Evolutionary conservation across 2,329 filamentous ascomycete genomes (phyloP).

Genomic region (Microsporum audouinii): DNA sequence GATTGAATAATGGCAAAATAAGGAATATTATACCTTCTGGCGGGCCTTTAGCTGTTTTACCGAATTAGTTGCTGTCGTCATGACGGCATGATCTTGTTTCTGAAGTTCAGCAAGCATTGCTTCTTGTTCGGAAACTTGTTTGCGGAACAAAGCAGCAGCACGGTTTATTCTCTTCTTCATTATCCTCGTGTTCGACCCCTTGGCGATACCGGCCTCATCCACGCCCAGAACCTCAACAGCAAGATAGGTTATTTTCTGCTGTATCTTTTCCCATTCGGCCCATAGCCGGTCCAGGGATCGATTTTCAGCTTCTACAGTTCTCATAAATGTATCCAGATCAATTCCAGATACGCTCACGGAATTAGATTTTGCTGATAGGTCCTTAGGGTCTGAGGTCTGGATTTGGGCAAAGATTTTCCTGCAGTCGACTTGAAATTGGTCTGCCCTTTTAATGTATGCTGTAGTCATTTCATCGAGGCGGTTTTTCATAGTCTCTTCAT

Average conservation of each 20-base stretch:
- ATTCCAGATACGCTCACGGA: background rate
- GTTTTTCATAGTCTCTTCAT: slow-evolving; percentile 6
- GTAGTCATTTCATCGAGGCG: background rate
- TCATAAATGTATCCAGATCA: background rate
- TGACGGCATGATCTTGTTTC: slow-evolving; percentile 7
- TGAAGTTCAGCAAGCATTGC: slow-evolving; percentile 2
- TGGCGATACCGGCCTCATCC: background rate
- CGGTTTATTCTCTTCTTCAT: slow-evolving; percentile 10
- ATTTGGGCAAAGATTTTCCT: background rate
- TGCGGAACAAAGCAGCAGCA: slow-evolving; percentile 5
- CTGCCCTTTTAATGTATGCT: background rate
- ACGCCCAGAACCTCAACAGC: slow-evolving; percentile 14
- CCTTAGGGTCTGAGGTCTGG: background rate
- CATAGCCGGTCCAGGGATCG: slow-evolving; percentile 12
- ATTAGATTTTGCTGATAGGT: background rate
- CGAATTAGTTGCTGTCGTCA: slow-evolving; percentile 5
- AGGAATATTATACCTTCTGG: slow-evolving; percentile 11
- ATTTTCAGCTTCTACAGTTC: slow-evolving; percentile 1
- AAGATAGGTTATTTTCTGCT: slow-evolving; percentile 16
- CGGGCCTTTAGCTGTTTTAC: slow-evolving; percentile 10
- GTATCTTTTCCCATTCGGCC: slow-evolving; percentile 17
- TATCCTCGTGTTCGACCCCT: background rate
- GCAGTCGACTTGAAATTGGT: background rate
- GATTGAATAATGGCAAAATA: background rate
- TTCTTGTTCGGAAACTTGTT: background rate